Base-by-base conservation (phyloP, 2,329 filamentous ascomycete genomes). In the Claviceps pazoutovae region DNA sequence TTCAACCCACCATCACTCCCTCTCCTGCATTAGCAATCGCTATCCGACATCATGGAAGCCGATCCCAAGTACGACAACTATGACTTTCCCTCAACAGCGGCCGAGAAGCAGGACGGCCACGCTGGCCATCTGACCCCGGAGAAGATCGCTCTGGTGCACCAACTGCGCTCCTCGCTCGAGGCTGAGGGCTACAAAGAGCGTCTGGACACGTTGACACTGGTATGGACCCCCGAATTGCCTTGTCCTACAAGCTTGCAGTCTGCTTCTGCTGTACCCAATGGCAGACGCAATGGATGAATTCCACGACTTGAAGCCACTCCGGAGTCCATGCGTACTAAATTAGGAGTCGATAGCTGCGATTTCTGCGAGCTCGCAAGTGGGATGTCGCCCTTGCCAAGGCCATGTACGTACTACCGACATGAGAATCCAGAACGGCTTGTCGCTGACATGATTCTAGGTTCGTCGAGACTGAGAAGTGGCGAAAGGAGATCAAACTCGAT, bases 41-140 rank as follows among this genome's bases (percentile, higher is more conserved):
- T 47, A 37, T 45, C 30, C 48, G 19, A 39, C 62, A 67, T 65
- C 62, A 73, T 80, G 71, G 72, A 80, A 67, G 66, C 88, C 62
- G 83, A 95, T 70, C 78, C 87, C 67, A 96, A 95, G 74, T 95
- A 97, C 76, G 93, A 97, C 73, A 69, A 94, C 74, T 97, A 93
- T 71, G 90, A 96, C 71, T 97, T 80, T 74, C 93, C 93, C 56
- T 88, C 83, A 57, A 84, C 79, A 56, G 81, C 88, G 46, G 79
- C 86, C 51, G 79, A 80, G 59, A 67, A 77, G 46, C 79, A 83
- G 65, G 73, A 75, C 61, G 93, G 93, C 58, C 89, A 96, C 69
- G 84, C 91, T 56, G 93, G 93, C 66, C 81, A 94, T 70, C 85
- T 94, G 62, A 93, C 84, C 51, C 75, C 81, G 53, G 79, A 86